phyloP scores from a whole-genome alignment of 441 rosid species.

The Syzygium malaccense region DNA sequence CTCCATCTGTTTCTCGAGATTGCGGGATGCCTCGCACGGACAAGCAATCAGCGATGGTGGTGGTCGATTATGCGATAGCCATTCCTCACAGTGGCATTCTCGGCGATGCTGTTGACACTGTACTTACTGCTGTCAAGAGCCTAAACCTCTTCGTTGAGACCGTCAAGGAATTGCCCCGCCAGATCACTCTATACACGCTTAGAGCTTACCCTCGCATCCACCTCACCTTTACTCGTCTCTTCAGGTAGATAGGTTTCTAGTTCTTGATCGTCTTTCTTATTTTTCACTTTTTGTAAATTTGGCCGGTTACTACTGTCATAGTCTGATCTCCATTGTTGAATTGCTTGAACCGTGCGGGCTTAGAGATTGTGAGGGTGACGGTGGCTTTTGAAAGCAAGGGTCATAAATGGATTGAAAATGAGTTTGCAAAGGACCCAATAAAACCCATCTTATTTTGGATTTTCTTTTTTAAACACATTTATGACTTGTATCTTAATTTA shows the following conservation, averaged over 20 bases:
- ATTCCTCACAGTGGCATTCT: slow-evolving; percentile 60
- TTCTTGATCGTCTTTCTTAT: too few relatives aligned
- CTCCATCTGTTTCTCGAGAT: not conserved
- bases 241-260: slow-evolving; percentile 14
- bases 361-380: too few relatives aligned
- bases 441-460: too few relatives aligned
- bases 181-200: slow-evolving; percentile 21
- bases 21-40: not conserved
- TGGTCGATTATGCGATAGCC: slow-evolving; percentile 38
- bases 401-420: too few relatives aligned
- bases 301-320: too few relatives aligned
- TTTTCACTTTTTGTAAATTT: too few relatives aligned
- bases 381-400: too few relatives aligned
- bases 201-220: slow-evolving; percentile 44
- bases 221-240: slow-evolving; percentile 26
- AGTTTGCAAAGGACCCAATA: too few relatives aligned
- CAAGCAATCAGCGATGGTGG: not conserved
- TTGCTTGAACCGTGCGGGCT: too few relatives aligned
- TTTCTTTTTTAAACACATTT: too few relatives aligned
- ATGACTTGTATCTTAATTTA: too few relatives aligned
- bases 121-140: slow-evolving; percentile 64
- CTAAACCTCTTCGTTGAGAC: slow-evolving; percentile 45
- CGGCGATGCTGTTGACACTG: slow-evolving; percentile 63
- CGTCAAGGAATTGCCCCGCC: slow-evolving; percentile 35
- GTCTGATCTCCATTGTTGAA: too few relatives aligned